Percentiles rank a stretch among this genome's conserved stretches.
Conservation (phyloP, 768 basidiomycete species). For the Naematelia encephala region DNA sequence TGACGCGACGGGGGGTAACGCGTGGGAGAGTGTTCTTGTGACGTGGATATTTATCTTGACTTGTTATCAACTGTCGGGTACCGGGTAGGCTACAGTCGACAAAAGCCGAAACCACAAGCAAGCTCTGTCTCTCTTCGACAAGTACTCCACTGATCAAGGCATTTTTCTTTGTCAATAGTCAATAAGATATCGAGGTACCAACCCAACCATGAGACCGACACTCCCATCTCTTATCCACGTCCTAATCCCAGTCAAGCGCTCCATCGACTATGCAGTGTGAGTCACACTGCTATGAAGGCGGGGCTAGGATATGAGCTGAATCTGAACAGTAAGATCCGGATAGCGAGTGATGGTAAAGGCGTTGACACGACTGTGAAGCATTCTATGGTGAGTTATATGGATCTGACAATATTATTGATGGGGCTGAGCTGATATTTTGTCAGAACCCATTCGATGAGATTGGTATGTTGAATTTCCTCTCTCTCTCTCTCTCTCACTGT, state of each 20-base stretch:
- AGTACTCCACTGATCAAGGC: neutral
- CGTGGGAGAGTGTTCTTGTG: neutral
- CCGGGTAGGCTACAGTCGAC: neutral
- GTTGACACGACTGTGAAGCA: slow-evolving; percentile 98
- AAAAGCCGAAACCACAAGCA: neutral
- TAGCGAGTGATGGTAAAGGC: slow-evolving; percentile 90
- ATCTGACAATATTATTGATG: slow-evolving; percentile 1
- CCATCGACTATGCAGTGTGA: slow-evolving; percentile 85
- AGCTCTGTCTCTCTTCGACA: neutral
- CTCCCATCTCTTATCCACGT: slow-evolving; percentile 67
- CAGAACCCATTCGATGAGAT: slow-evolving; percentile 99
- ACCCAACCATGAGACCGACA: slow-evolving; percentile 34
- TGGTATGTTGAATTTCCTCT: no score
- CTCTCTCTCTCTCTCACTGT: no score
- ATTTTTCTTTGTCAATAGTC: no score
- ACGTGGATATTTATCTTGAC: neutral
- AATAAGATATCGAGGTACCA: no score
- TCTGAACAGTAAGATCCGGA: slow-evolving; percentile 73
- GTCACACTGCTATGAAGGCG: slow-evolving; percentile 9
- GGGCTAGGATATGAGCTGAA: slow-evolving; percentile 1
- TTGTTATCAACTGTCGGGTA: neutral
- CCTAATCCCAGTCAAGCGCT: slow-evolving; percentile 92
- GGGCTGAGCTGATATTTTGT: neutral
- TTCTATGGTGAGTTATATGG: slow-evolving; percentile 71
- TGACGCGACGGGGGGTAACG: slow-evolving; percentile 7